Evolutionary conservation across 306 rosid genomes (phyloP), one percentile per base, ranked within the genome.

Genomic region (Fragaria ananassa): DNA sequence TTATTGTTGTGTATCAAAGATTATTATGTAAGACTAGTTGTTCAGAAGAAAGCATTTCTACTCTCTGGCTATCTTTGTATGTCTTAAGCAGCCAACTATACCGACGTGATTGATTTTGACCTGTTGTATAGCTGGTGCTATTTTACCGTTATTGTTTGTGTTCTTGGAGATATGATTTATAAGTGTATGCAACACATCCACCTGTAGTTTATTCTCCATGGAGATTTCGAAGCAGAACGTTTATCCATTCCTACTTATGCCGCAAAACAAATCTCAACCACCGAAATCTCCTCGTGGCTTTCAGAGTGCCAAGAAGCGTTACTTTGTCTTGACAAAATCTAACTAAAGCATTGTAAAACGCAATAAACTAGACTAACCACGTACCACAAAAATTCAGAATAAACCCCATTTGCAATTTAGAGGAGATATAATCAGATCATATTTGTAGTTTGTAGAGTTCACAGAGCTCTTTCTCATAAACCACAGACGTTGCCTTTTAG

Each of bases 251-350:
- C 27, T 18, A 65, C 47, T 64, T 18, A 1, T 18, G 47, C 70
- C 17, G 47, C 27, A 37, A 65, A 65, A 37, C 47, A 37, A 65
- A 17, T 37, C 70, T 65, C 47, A 18, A 9, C 70, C 70, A 37
- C 47, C 10, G 1, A 37, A 64, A 2, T 37, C 27, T 9, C 15
- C 34, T 14, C 64, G 79, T 79, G 86, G 86, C 50, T 54, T 61
- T 29, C n/a, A 49, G 15, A 50, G 41, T 61, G 71, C 70, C 27
- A 68, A 69, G 51, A 64, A 25, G 45, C 13, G 4, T 34, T 18
- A 42, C 19, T 42, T 7, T 11, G 11, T 42, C 6, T 54, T 53
- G 21, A 54, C 18, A 37, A 23, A 23, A 15, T 68, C 21, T 1
- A 44, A 44, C 1, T 39, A 0, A 39, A 54, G 25, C 6, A 42